These are phyloP conservation scores for Colletotrichum camelliae DNA, from an alignment of 2,329 filamentous ascomycete species.

Conservation along the genomic window DNA sequence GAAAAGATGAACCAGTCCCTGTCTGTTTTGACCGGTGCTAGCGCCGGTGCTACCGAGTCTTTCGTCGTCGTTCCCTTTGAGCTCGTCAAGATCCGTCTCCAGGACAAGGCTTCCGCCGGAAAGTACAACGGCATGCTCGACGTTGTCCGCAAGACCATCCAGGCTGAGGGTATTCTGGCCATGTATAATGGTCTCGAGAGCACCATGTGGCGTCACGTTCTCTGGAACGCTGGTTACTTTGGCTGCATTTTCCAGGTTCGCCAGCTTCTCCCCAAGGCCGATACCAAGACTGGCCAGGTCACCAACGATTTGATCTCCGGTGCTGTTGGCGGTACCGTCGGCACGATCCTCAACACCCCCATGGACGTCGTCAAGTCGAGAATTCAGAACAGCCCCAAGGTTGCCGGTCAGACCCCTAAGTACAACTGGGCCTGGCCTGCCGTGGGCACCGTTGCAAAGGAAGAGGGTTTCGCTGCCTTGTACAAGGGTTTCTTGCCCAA, in stretches of 20 bases:
- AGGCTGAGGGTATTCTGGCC: conserved; percentile 81
- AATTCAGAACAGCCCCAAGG: conserved; percentile 91
- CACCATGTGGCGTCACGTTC: conserved; percentile 90
- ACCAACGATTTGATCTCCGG: conserved; percentile 88
- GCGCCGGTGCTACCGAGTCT: conserved; percentile 92
- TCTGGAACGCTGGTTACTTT: conserved; percentile 96
- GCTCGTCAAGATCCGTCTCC: conserved; percentile 96
- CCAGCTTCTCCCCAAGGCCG: conserved; percentile 79
- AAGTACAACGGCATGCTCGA: conserved; percentile 87
- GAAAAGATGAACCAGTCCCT: conserved; percentile 90
- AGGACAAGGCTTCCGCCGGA: conserved; percentile 91
- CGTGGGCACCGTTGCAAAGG: conserved; percentile 83
- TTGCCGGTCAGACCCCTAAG: conserved; percentile 83
- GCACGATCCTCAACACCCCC: conserved; percentile 92
- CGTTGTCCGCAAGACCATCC: conserved; percentile 81
- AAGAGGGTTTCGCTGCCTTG: conserved; percentile 89
- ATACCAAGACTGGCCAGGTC: conserved; percentile 82
- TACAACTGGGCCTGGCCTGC: conserved; percentile 99
- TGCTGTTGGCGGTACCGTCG: conserved; percentile 82
- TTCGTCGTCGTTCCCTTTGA: conserved; percentile 99
- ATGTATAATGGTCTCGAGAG: conserved; percentile 97
- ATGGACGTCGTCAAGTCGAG: conserved; percentile 98
- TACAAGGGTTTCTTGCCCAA: conserved; percentile 99
- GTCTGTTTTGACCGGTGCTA: conserved; percentile 91
- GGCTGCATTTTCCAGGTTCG: conserved; percentile 98